These are phyloP conservation scores for Coniochaeta sp. DNA, from an alignment of 2,329 filamentous ascomycete species.

Conservation along the genomic window DNA sequence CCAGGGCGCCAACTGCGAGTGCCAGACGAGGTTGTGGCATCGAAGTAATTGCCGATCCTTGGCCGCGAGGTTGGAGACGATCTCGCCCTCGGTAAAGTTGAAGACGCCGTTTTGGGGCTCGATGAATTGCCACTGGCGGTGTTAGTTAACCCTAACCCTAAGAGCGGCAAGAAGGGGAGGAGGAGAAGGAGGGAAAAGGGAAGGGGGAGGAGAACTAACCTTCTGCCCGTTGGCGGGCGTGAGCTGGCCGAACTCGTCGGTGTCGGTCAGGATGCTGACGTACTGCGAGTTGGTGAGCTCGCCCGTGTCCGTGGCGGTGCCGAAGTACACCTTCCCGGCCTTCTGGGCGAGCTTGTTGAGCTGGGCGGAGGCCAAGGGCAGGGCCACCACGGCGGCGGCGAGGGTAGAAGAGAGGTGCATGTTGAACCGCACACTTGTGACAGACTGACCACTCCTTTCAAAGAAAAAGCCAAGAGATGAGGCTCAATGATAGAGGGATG, in stretches of 20 bases:
- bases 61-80: slow-evolving; percentile 25
- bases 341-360: slow-evolving; percentile 35
- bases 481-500: neutral
- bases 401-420: neutral
- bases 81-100: slow-evolving; percentile 42
- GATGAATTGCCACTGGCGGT: slow-evolving; percentile 36
- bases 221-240: slow-evolving; percentile 23
- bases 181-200: too few species aligned
- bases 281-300: slow-evolving; percentile 41
- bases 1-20: slow-evolving; percentile 39
- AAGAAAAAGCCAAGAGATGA: neutral
- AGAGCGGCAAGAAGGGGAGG: neutral
- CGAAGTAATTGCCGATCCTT: slow-evolving; percentile 32
- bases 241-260: slow-evolving; percentile 45
- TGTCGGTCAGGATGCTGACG: slow-evolving; percentile 36
- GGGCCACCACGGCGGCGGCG: neutral
- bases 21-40: slow-evolving; percentile 40
- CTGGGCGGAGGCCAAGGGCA: slow-evolving; percentile 13
- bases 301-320: slow-evolving; percentile 46
- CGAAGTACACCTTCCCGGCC: slow-evolving; percentile 44
- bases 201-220: neutral
- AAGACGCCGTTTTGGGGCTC: slow-evolving; percentile 44
- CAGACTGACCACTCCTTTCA: too few species aligned
- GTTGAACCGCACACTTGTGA: too few species aligned
- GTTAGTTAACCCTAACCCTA: neutral